A percentile compares a stretch with the other conserved stretches of the same genome.
Evolutionary conservation across 495 filamentous ascomycete species (phyloP).

Genomic region (Hypoxylon intermedium): DNA sequence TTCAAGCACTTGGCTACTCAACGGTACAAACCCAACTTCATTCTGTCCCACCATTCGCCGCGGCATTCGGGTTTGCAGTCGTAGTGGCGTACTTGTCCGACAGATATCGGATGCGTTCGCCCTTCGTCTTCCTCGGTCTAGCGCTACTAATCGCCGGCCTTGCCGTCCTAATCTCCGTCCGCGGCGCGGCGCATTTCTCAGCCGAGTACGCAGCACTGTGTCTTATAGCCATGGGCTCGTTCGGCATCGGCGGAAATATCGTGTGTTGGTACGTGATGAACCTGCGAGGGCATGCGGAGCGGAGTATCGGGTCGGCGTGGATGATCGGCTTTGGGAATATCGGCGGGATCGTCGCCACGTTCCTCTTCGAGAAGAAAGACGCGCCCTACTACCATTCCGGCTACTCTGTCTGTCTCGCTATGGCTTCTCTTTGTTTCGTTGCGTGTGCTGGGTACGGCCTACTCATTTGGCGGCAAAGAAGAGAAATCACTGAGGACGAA

Average conservation of each 20-base stretch:
- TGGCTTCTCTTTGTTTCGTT: no score
- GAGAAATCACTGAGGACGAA: no score
- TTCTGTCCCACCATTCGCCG: constrained; percentile 74
- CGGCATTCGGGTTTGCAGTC: constrained; percentile 63
- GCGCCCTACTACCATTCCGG: constrained; percentile 35
- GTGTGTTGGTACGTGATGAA: constrained; percentile 87
- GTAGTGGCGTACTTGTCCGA: constrained; percentile 62
- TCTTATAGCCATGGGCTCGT: constrained; percentile 63
- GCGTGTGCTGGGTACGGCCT: no score
- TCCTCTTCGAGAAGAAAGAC: constrained; percentile 34
- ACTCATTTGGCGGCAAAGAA: no score
- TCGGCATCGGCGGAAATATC: constrained; percentile 69
- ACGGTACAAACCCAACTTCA: constrained; percentile 71
- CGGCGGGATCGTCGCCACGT: constrained; percentile 39
- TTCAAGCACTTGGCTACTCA: constrained; percentile 63
- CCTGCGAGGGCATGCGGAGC: constrained; percentile 73
- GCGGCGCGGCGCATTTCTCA: constrained; percentile 47
- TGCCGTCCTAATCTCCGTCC: constrained; percentile 66
- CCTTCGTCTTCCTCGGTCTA: constrained; percentile 50
- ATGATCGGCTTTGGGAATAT: constrained; percentile 40
- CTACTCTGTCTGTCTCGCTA: no score
- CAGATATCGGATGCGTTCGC: constrained; percentile 51
- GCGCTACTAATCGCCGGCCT: constrained; percentile 58
- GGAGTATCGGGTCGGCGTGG: constrained; percentile 71
- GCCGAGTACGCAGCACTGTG: constrained; percentile 71